A percentile compares a stretch with the other conserved stretches of the same genome.
These are phyloP conservation scores for Vigna angularis DNA, from an alignment of 306 rosid species.

Conservation along the genomic window DNA sequence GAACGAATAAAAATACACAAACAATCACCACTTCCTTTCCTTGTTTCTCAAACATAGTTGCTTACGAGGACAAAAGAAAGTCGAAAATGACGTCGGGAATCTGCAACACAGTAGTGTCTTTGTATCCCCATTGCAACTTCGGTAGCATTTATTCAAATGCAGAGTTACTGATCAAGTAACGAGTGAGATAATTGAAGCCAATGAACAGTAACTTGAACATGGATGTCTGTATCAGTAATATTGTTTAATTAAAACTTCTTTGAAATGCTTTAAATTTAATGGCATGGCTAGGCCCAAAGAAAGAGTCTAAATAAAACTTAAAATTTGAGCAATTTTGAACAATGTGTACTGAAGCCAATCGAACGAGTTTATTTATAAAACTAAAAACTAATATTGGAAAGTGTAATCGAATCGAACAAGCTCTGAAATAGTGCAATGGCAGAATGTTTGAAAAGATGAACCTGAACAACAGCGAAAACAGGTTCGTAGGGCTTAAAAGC, in stretches of 20 bases:
- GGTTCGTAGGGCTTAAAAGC: slow-evolving; percentile 82
- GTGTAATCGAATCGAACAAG: not conserved
- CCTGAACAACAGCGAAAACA: slow-evolving; percentile 89
- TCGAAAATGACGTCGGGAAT: not conserved
- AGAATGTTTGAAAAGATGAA: slow-evolving; percentile 23
- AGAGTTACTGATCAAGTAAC: not conserved
- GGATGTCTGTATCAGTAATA: not conserved
- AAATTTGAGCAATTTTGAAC: not conserved
- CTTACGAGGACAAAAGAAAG: not conserved
- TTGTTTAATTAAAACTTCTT: no score
- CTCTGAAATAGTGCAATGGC: not conserved
- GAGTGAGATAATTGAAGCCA: not conserved
- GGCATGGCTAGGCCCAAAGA: not conserved
- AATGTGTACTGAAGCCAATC: no score
- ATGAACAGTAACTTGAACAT: not conserved
- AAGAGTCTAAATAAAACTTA: not conserved
- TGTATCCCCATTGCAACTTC: no score
- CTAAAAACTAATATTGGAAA: no score
- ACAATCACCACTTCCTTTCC: not conserved
- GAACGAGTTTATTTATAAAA: not conserved
- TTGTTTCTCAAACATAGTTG: not conserved
- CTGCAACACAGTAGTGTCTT: not conserved
- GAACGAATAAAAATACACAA: not conserved
- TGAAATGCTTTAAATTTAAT: not conserved
- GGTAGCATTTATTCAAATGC: not conserved